Base-by-base conservation (phyloP, 306 rosid species). In the Acacia acuminata region DNA sequence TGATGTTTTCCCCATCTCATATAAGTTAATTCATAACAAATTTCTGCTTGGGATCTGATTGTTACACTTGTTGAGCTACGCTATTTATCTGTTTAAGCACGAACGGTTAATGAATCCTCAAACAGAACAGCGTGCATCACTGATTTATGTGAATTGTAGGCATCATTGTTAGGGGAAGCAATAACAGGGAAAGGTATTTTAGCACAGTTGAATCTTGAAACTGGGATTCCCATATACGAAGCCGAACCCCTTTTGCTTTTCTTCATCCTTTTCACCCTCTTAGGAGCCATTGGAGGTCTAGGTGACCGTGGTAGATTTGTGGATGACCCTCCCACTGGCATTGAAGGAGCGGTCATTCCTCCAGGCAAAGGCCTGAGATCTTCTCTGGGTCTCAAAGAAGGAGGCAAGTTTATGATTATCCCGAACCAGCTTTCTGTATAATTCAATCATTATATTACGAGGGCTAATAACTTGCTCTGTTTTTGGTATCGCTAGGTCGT, bases 231-330 rank as follows among this genome's bases (percentile, higher is more conserved):
- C 19, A 94, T 96, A 42, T 92, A 92, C 76, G 99, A 96, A 85
- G 99, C 99, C 0, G 99, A 96, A 75, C 99, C 99, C 2, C 97
- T 96, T 75, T 98, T 96, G 64, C 94, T 96, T 9, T 96, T 96
- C 85, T 92, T 96, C 93, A 96, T 96, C 85, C 93, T 96, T 19
- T 96, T 96, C 87, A 96, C 99, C 4, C 86, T 96, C 1, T 90
- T 96, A 16, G 99, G 99, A 91, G 99, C 99, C 91, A 96, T 96
- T 25, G 99, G 99, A 87, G 98, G 93, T 65, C 79, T 96, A 15
- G 99, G 99, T 51, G 99, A 94, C 87, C 96, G 99, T 84, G 99
- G 99, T 50, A 67, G 11, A 75, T 96, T 96, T 60, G 91, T 96
- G 22, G 99, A 96, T 19, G 98, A 96, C 27, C 81, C 94, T 4